Base-by-base conservation (phyloP, 768 basidiomycete species). In the Cystofilobasidium ferigula region DNA sequence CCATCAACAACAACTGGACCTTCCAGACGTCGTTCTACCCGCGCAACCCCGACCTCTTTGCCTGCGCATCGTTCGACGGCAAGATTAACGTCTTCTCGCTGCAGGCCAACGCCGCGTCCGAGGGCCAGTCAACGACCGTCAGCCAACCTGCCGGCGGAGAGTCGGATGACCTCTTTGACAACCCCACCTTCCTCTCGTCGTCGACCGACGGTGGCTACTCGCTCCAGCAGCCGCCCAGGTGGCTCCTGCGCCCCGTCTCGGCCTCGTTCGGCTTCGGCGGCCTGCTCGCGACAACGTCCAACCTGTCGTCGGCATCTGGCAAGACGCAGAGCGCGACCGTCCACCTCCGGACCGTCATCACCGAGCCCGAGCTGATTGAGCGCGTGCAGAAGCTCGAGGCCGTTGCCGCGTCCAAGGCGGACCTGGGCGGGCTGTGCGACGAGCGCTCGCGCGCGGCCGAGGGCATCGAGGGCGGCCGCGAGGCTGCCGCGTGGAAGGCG, bases 1-100 rank as follows among this genome's bases (percentile, higher is more conserved):
- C 91, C 16, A 84, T 88, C 0, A 87, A 87, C 20, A 84, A 86
- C 70, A 95, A 97, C 78, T 97, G 94, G 94, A 88, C 92, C 0
- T 98, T 98, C 86, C 89, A 97, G 77, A 88, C 92, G 14, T 84
- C 92, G 63, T 97, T 90, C 88, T 62, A 63, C 67, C 67, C 67
- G 57, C 61, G 68, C 43, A 80, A 85, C 79, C 87, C 93, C 1
- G 87, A 90, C 71, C 80, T 95, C 53, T 83, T 98, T 45, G 90
- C 92, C 0, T 86, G 91, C 2, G 91, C 91, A 2, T 93, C 89
- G 77, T 94, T 94, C 77, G 93, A 95, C 70, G 94, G 93, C 18
- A 91, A 89, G 2, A 85, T 98, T 70, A 87, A 86, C 42, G 84
- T 99, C 40, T 92, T 97, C 74, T 89, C 89, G 20, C 83, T 97